Evolutionary conservation across 352 stramenopile genomes (phyloP).

Genomic region (Halophytophthora batemanensis): DNA sequence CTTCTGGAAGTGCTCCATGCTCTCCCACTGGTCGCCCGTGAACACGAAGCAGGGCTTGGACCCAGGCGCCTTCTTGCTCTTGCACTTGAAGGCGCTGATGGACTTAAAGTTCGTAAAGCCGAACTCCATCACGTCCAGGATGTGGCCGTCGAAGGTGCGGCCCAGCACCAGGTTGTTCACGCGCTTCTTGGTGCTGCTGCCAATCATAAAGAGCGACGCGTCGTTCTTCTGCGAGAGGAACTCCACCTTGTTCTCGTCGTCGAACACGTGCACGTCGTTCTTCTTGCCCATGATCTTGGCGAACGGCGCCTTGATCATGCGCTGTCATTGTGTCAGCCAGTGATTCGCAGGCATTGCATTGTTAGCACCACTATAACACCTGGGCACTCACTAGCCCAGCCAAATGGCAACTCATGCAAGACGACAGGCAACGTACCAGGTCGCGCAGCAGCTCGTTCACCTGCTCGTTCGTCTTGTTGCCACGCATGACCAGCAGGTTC

Average conservation of each 20-base stretch:
- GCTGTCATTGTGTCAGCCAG: conserved; percentile 25
- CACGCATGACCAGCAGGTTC: conserved; percentile 84
- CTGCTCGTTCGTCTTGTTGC: conserved; percentile 87
- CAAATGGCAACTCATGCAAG: too few relatives aligned
- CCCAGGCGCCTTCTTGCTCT: conserved; percentile 90
- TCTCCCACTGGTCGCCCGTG: conserved; percentile 93
- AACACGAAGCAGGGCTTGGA: conserved; percentile 97
- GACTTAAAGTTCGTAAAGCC: conserved; percentile 94
- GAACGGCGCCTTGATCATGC: conserved; percentile 85
- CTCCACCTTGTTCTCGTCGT: conserved; percentile 91
- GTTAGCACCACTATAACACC: conserved; percentile 1
- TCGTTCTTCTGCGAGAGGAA: conserved; percentile 98
- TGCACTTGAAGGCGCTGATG: conserved; percentile 92
- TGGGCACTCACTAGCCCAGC: too few relatives aligned
- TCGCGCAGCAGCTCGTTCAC: conserved; percentile 82
- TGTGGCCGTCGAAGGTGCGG: conserved; percentile 96
- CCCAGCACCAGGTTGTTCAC: conserved; percentile 98
- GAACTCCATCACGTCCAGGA: conserved; percentile 98
- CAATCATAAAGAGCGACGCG: conserved; percentile 94
- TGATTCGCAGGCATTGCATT: neutral
- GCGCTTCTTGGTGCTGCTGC: conserved; percentile 98
- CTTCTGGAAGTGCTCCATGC: conserved; percentile 87
- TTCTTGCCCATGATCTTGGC: conserved; percentile 91
- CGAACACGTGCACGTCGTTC: conserved; percentile 93
- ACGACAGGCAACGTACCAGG: conserved; percentile 37